Evolutionary conservation across 139 green algal genomes (phyloP).

Genomic region (Ulvella scutata): DNA sequence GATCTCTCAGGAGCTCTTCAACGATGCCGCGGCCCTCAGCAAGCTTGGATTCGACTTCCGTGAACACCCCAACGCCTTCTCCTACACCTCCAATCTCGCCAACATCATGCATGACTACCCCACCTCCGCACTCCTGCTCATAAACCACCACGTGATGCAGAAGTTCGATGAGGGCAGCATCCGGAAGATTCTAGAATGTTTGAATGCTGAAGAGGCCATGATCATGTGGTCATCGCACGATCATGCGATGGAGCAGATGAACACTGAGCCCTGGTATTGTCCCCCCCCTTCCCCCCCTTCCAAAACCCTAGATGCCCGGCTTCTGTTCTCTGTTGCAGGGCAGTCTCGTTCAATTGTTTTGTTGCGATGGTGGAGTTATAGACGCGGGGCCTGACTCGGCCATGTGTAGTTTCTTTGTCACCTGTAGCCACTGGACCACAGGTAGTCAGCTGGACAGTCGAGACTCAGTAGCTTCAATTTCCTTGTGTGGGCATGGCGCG

Average conservation of each 20-base stretch:
- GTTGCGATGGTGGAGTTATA: too few relatives aligned
- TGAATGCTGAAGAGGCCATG: conserved; percentile 42
- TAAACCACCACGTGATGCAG: conserved; percentile 29
- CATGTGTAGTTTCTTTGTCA: too few relatives aligned
- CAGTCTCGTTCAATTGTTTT: too few relatives aligned
- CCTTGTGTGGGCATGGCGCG: too few relatives aligned
- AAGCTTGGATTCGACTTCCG: conserved; percentile 62
- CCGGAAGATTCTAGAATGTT: conserved; percentile 22
- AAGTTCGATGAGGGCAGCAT: conserved; percentile 47
- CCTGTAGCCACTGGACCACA: too few relatives aligned
- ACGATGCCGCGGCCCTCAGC: conserved; percentile 11
- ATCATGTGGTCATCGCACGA: conserved; percentile 47
- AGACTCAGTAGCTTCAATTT: too few relatives aligned
- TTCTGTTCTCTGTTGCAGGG: too few relatives aligned
- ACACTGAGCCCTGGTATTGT: conserved; percentile 2
- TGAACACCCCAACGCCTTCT: conserved; percentile 54
- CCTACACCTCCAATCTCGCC: conserved; percentile 38
- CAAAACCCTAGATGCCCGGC: too few relatives aligned
- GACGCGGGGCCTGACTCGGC: too few relatives aligned
- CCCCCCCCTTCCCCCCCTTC: too few relatives aligned
- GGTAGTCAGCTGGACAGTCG: too few relatives aligned
- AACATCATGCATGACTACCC: conserved; percentile 49
- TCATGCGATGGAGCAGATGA: background rate
- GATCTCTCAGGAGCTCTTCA: conserved; percentile 7
- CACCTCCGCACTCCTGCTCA: conserved; percentile 47